Evolutionary conservation across 164 flowering plant genomes (phyloP), one percentile per base, ranked within the genome.

Genomic region (Euptelea pleiosperma): DNA sequence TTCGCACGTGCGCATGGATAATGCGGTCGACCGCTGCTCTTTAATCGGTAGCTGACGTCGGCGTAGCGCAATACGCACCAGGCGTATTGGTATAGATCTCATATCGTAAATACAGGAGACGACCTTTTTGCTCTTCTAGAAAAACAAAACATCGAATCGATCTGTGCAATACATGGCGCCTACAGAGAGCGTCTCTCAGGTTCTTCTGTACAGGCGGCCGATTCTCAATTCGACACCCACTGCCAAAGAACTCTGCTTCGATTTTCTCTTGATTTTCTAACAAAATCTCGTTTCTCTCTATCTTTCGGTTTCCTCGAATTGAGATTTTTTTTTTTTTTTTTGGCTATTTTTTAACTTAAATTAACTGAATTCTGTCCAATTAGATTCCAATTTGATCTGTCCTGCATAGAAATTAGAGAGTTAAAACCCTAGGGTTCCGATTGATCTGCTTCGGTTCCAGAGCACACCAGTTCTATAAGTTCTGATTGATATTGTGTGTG

Each of bases 161-260:
- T n/a, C n/a, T n/a, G n/a, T n/a, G n/a, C n/a, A n/a, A 50, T 35
- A 50, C 14, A 16, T 33, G 36, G 21, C 54, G 22, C 19, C 3
- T 45, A 21, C 28, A 45, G 29, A 22, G 15, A 22, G 49, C 15
- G 14, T 2, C 15, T 10, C n/a, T 22, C 49, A 45, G 49, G 14
- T 45, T 45, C 15, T 16, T 45, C 28, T 45, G 37, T 43, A 35
- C 63, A 51, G 58, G 55, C 67, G 70, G 67, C 58, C 24, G 35
- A 61, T 49, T 25, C 61, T 41, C 28, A 4, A 28, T 51, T 41
- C 60, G 60, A 61, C 70, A 71, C 70, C 62, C 40, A 28, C 14
- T 50, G 28, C 58, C 41, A 31, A 0, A 12, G 28, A n/a, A 4
- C 41, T n/a, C 28, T 10, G 1, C 22, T 4, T 19, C 16, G 8